These are phyloP conservation scores for Juncus inflexus DNA, from an alignment of 176 grass and related monocot genomes.

Conservation along the genomic window DNA sequence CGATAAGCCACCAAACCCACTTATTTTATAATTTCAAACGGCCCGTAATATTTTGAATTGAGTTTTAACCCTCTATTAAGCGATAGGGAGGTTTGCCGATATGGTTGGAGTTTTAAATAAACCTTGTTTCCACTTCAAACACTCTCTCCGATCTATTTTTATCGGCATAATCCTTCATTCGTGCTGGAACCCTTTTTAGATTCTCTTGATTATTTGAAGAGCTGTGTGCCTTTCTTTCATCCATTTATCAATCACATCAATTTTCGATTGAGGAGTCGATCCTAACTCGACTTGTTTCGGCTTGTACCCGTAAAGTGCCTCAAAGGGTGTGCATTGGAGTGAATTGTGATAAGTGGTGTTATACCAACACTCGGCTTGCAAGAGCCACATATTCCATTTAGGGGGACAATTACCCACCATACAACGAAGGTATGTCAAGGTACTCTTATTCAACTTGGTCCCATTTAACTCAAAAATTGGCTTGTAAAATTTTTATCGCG, in stretches of 20 bases:
- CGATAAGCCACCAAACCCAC: background rate
- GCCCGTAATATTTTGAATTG: background rate
- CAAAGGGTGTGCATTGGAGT: background rate
- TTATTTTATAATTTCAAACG: background rate
- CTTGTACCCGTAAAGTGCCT: no score
- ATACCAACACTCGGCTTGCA: background rate
- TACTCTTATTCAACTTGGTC: background rate
- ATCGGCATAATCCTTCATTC: background rate
- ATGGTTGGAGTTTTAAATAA: constrained; percentile 6
- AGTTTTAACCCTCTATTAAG: background rate
- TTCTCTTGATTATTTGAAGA: background rate
- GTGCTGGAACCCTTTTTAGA: background rate
- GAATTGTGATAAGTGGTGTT: background rate
- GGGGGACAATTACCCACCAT: no score
- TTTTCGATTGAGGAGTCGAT: no score
- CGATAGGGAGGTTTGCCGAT: background rate
- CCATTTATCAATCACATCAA: no score
- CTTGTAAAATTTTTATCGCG: background rate
- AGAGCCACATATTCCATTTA: background rate
- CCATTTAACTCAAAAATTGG: background rate
- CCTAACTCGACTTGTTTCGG: no score
- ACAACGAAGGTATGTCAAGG: background rate
- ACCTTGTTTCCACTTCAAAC: background rate
- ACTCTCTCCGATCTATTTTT: background rate
- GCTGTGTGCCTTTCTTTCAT: background rate